Percentiles rank a stretch among this genome's conserved stretches.
These are phyloP conservation scores for Tuber calosporum DNA, from an alignment of 495 filamentous ascomycete genomes.

Conservation along the genomic window DNA sequence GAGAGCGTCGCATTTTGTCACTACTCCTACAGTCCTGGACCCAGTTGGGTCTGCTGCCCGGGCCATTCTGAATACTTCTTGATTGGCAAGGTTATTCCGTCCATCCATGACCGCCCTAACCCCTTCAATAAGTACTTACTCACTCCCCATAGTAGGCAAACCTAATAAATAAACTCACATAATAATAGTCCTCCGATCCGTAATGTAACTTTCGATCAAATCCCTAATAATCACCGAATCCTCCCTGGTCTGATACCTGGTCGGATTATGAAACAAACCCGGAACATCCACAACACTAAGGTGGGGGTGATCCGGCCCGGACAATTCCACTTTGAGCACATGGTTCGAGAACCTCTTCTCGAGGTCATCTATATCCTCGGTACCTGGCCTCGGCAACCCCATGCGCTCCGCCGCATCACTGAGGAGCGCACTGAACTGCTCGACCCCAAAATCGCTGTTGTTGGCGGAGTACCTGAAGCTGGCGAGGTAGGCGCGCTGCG, in stretches of 20 bases:
- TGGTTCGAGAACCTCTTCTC: constrained; percentile 45
- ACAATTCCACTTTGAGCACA: constrained; percentile 50
- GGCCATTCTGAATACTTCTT: constrained; percentile 43
- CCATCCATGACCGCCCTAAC: constrained; percentile 41
- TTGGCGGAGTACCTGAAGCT: constrained; percentile 35
- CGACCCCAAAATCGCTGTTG: constrained; percentile 37
- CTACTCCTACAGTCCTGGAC: constrained; percentile 46
- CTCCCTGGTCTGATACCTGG: constrained; percentile 43
- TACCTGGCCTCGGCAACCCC: constrained; percentile 40
- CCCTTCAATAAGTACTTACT: neutral
- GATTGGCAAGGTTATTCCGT: constrained; percentile 39
- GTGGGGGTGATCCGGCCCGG: constrained; percentile 47
- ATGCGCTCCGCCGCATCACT: constrained; percentile 38
- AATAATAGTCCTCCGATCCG: constrained; percentile 46
- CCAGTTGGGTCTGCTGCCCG: constrained; percentile 40
- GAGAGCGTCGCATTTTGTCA: constrained; percentile 47
- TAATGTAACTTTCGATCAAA: constrained; percentile 48
- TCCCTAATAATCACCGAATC: constrained; percentile 43
- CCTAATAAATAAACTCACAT: constrained; percentile 41
- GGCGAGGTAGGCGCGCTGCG: constrained; percentile 26
- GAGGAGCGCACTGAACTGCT: constrained; percentile 40
- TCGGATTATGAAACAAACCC: constrained; percentile 48
- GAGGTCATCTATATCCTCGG: constrained; percentile 27
- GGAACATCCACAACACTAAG: constrained; percentile 54
- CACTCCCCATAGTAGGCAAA: neutral